Evolutionary conservation across 179 eudicot species (phyloP).

Genomic region (Actinidia chinensis): DNA sequence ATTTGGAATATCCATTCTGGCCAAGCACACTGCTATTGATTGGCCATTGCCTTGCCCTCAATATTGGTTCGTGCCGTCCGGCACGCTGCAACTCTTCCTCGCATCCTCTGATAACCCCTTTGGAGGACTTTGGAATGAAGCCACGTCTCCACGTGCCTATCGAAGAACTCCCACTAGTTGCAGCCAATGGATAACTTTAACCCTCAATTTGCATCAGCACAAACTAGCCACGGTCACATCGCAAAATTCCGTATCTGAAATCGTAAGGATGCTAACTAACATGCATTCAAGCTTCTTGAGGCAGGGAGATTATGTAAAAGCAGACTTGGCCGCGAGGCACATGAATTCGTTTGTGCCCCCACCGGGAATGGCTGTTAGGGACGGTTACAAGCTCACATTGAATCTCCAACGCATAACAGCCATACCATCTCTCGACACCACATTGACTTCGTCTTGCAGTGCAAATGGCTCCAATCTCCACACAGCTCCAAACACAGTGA

Average conservation of each 20-base stretch:
- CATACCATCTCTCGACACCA: conserved; percentile 16
- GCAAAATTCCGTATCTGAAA: conserved; percentile 85
- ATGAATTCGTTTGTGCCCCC: conserved; percentile 83
- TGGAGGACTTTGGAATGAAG: conserved; percentile 77
- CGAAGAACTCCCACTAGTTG: conserved; percentile 69
- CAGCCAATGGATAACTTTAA: conserved; percentile 29
- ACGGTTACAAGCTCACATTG: conserved; percentile 87
- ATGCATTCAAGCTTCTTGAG: conserved; percentile 85
- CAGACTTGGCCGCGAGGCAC: conserved; percentile 77
- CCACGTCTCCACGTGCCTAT: conserved; percentile 96
- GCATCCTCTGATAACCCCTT: conserved; percentile 73
- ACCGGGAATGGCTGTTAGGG: conserved; percentile 72
- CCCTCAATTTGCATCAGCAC: conserved; percentile 42
- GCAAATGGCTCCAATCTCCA: conserved; percentile 18
- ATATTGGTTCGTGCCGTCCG: conserved; percentile 87
- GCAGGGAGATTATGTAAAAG: conserved; percentile 91
- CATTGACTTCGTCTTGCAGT: conserved; percentile 1
- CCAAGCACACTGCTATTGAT: conserved; percentile 79
- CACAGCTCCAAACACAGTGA: conserved; percentile 11
- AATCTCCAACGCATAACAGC: conserved; percentile 67
- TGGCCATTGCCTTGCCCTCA: conserved; percentile 96
- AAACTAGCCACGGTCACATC: conserved; percentile 58
- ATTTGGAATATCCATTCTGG: conserved; percentile 90
- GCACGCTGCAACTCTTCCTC: conserved; percentile 84
- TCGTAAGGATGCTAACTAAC: conserved; percentile 77